phyloP scores from a whole-genome alignment of 2,329 filamentous ascomycete species.

The Neopestalotiopsis sp. region DNA sequence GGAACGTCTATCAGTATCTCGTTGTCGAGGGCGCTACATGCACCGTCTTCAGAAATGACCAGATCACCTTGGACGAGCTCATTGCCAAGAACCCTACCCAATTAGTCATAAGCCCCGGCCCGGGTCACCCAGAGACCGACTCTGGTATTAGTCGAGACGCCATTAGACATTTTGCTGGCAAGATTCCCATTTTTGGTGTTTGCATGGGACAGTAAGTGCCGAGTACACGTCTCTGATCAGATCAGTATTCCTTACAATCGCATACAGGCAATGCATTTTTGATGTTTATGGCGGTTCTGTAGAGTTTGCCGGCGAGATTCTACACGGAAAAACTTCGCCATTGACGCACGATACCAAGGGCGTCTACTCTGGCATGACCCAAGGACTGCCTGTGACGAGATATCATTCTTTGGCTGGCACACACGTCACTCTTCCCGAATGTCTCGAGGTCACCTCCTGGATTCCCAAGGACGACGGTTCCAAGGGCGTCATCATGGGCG shows the following conservation, averaged over 20 bases:
- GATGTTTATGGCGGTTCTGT: conserved; percentile 92
- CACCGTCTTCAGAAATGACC: conserved; percentile 89
- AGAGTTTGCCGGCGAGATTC: conserved; percentile 90
- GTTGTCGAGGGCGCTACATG: conserved; percentile 94
- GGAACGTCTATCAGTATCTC: conserved; percentile 99
- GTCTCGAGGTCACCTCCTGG: conserved; percentile 90
- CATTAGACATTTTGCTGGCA: conserved; percentile 89
- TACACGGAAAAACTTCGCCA: conserved; percentile 96
- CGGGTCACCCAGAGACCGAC: conserved; percentile 89
- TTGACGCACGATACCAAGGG: conserved; percentile 89
- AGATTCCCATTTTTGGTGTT: conserved; percentile 94
- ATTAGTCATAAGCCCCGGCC: conserved; percentile 91
- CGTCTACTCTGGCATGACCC: conserved; percentile 82
- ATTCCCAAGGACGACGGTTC: conserved; percentile 77
- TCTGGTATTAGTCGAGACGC: conserved; percentile 93
- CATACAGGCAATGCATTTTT: conserved; percentile 85
- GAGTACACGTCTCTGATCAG: background rate
- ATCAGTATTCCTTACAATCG: conserved; percentile 22
- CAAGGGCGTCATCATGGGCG: conserved; percentile 93
- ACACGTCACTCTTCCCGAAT: conserved; percentile 82
- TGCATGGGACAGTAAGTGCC: conserved; percentile 89
- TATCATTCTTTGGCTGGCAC: conserved; percentile 97
- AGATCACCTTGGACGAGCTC: conserved; percentile 84
- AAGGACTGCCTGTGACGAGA: conserved; percentile 85
- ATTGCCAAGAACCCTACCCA: conserved; percentile 87